These are phyloP conservation scores for Bryum argenteum DNA, from an alignment of 225 moss, liverwort and hornwort species.

Conservation along the genomic window DNA sequence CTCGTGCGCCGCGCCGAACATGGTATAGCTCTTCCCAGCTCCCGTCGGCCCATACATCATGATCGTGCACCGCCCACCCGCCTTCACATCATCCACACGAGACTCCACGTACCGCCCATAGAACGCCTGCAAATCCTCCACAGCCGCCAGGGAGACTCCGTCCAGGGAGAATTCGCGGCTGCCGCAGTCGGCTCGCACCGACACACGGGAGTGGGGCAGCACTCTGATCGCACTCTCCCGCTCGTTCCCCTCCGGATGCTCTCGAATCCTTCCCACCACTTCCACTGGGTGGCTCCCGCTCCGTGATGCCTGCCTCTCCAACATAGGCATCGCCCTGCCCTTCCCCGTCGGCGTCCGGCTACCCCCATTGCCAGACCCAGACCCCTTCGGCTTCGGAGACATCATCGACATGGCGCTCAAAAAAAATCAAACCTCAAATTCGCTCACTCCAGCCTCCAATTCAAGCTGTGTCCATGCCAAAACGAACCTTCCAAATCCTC, in stretches of 20 bases:
- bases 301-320: conserved; percentile 40
- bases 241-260: conserved; percentile 80
- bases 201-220: conserved; percentile 47
- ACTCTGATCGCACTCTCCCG: conserved; percentile 77
- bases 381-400: conserved; percentile 44
- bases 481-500: too few relatives aligned
- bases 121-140: conserved; percentile 69
- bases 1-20: conserved; percentile 81
- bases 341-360: conserved; percentile 42
- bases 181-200: conserved; percentile 63
- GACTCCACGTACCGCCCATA: conserved; percentile 80
- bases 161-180: conserved; percentile 83
- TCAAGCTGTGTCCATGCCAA: too few relatives aligned
- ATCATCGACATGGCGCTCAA: conserved; percentile 38
- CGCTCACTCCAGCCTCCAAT: too few relatives aligned
- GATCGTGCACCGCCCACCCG: conserved; percentile 84
- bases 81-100: conserved; percentile 84
- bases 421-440: not conserved
- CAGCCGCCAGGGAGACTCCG: conserved; percentile 80
- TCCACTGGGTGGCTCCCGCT: conserved; percentile 76
- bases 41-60: conserved; percentile 99
- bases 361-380: conserved; percentile 15
- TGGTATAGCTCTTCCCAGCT: conserved; percentile 93
- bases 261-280: conserved; percentile 86
- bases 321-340: conserved; percentile 17